Conservation (phyloP, 257 asterid species). For the Capsicum baccatum region DNA sequence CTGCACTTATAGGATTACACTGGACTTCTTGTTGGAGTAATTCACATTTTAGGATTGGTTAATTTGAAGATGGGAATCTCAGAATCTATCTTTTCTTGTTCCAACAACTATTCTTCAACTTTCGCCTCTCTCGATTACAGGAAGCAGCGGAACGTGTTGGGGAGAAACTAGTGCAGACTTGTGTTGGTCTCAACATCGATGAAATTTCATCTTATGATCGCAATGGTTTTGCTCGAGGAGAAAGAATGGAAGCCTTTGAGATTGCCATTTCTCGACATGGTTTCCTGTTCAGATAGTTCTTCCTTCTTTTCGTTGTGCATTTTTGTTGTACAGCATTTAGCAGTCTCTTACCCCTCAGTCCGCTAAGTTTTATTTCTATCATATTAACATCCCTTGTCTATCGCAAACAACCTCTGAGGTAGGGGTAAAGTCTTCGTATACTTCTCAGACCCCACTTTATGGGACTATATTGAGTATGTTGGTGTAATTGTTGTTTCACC, state of each 20-base stretch:
- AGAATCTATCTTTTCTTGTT: background rate
- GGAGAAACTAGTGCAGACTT: slow-evolving; percentile 76
- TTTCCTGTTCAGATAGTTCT: slow-evolving; percentile 62
- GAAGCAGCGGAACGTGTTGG: slow-evolving; percentile 87
- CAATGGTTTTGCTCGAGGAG: slow-evolving; percentile 86
- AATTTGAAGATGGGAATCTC: background rate
- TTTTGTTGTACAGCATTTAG: background rate
- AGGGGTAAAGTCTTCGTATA: too few relatives aligned
- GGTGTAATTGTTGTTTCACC: too few relatives aligned
- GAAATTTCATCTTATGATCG: slow-evolving; percentile 80
- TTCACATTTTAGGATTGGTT: background rate
- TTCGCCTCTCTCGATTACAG: slow-evolving; percentile 40
- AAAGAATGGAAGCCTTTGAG: slow-evolving; percentile 80
- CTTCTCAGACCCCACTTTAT: too few relatives aligned
- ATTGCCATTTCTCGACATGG: slow-evolving; percentile 76
- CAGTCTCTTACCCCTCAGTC: background rate
- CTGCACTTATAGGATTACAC: too few relatives aligned
- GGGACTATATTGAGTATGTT: too few relatives aligned
- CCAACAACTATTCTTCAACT: background rate
- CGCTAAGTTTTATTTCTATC: too few relatives aligned
- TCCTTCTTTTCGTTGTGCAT: background rate
- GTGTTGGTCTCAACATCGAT: slow-evolving; percentile 67
- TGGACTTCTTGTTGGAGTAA: too few relatives aligned
- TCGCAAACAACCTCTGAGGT: too few relatives aligned
- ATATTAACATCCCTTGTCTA: too few relatives aligned